Evolutionary conservation across 73 alveolate species (phyloP).

Genomic region (Paramecium caudatum): DNA sequence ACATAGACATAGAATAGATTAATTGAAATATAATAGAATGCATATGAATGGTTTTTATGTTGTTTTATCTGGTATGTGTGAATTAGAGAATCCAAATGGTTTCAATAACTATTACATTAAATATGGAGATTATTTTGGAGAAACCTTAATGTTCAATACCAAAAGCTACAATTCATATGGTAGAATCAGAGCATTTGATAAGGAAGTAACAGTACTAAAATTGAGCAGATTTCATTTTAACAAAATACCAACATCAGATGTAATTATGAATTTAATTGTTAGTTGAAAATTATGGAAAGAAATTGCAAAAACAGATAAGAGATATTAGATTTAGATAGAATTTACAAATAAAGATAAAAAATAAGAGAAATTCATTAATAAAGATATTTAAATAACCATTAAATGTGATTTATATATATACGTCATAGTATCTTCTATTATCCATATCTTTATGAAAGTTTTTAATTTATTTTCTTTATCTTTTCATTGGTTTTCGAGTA

Average conservation of each 20-base stretch:
- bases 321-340: slow-evolving; percentile 2
- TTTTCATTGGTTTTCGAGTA: no score
- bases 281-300: slow-evolving; percentile 57
- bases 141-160: slow-evolving; percentile 62
- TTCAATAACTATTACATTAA: slow-evolving; percentile 46
- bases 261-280: not conserved
- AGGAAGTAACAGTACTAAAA: slow-evolving; percentile 2
- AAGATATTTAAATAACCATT: not conserved
- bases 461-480: no score
- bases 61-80: slow-evolving; percentile 35
- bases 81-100: slow-evolving; percentile 48
- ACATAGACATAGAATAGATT: not conserved
- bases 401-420: not conserved
- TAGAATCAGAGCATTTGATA: slow-evolving; percentile 38
- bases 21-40: slow-evolving; percentile 46
- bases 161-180: slow-evolving; percentile 59
- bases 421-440: no score
- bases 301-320: slow-evolving; percentile 27
- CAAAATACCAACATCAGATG: slow-evolving; percentile 70
- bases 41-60: slow-evolving; percentile 3
- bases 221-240: slow-evolving; percentile 69
- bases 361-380: not conserved
- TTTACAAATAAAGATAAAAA: not conserved
- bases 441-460: no score
- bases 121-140: slow-evolving; percentile 76